Evolutionary conservation across 306 rosid genomes (phyloP).

Genomic region (Sphenostylis stenocarpa): DNA sequence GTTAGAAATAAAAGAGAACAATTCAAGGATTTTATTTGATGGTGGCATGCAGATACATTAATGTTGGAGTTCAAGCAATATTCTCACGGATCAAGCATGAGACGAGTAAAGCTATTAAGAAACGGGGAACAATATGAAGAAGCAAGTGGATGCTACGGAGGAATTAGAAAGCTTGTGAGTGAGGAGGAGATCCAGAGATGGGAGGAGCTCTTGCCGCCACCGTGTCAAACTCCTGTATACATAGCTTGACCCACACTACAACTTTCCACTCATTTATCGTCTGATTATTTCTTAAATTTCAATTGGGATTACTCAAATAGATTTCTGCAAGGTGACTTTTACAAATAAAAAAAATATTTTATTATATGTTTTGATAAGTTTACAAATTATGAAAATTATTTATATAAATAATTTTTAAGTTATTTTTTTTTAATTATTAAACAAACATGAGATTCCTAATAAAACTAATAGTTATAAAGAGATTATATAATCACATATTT

Average conservation of each 20-base stretch:
- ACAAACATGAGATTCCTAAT: too few species aligned
- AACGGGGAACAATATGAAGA: conserved; percentile 46
- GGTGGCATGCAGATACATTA: background rate
- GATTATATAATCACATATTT: too few species aligned
- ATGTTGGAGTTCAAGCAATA: conserved; percentile 64
- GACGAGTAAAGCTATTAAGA: conserved; percentile 40
- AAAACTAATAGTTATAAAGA: too few species aligned
- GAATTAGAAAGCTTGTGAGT: conserved; percentile 59
- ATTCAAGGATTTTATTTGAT: background rate
- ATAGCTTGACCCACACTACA: background rate
- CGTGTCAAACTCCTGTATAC: conserved; percentile 30
- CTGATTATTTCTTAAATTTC: too few species aligned
- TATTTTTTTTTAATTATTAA: too few species aligned
- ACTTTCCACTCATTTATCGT: background rate
- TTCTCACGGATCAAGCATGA: conserved; percentile 45
- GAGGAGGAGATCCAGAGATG: conserved; percentile 60
- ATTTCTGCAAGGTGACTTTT: too few species aligned
- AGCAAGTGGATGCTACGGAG: conserved; percentile 58
- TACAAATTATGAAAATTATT: too few species aligned
- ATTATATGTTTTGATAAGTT: too few species aligned
- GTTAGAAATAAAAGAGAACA: too few species aligned
- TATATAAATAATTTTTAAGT: too few species aligned
- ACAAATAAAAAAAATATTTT: too few species aligned
- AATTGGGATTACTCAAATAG: too few species aligned
- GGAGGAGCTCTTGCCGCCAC: conserved; percentile 51